Base-by-base conservation (phyloP, 2,329 filamentous ascomycete species). In the Penicillium sp. region DNA sequence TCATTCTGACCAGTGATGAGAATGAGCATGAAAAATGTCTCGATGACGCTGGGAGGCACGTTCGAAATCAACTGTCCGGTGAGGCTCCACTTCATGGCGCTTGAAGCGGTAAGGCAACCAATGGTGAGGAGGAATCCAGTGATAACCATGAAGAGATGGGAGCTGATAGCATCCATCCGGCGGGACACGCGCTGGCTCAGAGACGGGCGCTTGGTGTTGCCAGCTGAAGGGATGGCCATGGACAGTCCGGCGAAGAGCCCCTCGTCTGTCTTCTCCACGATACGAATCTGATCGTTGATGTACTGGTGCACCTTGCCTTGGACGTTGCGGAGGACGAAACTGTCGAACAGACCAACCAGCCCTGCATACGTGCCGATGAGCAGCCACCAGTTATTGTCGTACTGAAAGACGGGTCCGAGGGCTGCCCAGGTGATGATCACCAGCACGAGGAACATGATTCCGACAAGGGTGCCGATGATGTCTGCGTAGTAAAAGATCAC, bases 291-390 rank as follows among this genome's bases (percentile, higher is more conserved):
- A 5, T 14, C 7, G 6, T 55, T 56, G n/a, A 55, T 57, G 46
- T 69, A 64, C 6, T 55, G 26, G 6, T 56, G 20, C 43, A 72
- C 43, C 5, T 60, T 63, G 43, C 53, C 63, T 58, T 79, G 73
- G 12, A 80, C 67, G 51, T 80, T 79, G 33, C 75, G 74, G 12
- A 80, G 69, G 14, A 80, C 70, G 54, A 80, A 80, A 25, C 75
- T 73, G 57, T 79, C 77, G 29, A 75, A 69, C 48, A 79, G 69
- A 2, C 78, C 77, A 44, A 80, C 68, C 5, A 80, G 68, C 2
- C 78, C 77, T 0, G 78, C 76, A 57, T 79, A 80, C 0, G 77
- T 80, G 12, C 78, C 78, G 46, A 80, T 79, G 15, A 79, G 69
- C 0, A 80, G 71, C 73, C 75, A 79, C 78, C 78, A 80, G 63